Percentiles rank a stretch among this genome's conserved stretches.
phyloP scores from a whole-genome alignment of 2,329 filamentous ascomycete genomes.

The Pseudogymnoascus sp. region DNA sequence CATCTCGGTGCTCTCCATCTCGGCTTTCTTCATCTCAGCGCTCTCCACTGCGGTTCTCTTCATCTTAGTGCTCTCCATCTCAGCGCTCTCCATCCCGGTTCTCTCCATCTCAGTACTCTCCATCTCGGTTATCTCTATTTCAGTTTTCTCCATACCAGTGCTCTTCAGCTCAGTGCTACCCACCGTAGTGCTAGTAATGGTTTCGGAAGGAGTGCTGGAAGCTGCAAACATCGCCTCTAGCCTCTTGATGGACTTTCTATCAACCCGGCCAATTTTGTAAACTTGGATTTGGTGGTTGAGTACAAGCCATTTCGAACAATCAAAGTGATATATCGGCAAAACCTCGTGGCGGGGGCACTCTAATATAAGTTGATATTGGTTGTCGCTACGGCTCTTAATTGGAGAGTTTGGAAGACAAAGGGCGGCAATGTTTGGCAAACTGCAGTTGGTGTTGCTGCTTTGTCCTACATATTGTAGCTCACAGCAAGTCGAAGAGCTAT shows the following conservation, averaged over 20 bases:
- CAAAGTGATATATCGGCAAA: background rate
- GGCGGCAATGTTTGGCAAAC: background rate
- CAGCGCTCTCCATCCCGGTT: no score
- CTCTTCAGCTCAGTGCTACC: no score
- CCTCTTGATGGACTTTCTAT: background rate
- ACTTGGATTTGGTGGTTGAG: background rate
- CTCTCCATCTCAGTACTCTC: no score
- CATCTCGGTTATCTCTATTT: no score
- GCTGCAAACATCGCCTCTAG: background rate
- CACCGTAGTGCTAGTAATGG: no score
- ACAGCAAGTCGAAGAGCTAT: background rate
- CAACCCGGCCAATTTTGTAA: background rate
- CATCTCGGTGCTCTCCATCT: no score
- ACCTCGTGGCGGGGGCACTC: background rate
- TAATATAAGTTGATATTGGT: background rate
- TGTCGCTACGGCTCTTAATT: background rate
- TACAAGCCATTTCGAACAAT: background rate
- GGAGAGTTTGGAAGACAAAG: background rate
- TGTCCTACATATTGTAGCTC: background rate
- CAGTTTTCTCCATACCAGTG: no score
- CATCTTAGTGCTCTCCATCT: no score
- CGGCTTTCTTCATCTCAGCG: no score
- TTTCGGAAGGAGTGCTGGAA: background rate
- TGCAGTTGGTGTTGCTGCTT: background rate
- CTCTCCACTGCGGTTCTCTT: no score